A percentile compares a stretch with the other conserved stretches of the same genome.
These are phyloP conservation scores for Fabrea salina DNA, from an alignment of 169 alveolate species.

Conservation along the genomic window DNA sequence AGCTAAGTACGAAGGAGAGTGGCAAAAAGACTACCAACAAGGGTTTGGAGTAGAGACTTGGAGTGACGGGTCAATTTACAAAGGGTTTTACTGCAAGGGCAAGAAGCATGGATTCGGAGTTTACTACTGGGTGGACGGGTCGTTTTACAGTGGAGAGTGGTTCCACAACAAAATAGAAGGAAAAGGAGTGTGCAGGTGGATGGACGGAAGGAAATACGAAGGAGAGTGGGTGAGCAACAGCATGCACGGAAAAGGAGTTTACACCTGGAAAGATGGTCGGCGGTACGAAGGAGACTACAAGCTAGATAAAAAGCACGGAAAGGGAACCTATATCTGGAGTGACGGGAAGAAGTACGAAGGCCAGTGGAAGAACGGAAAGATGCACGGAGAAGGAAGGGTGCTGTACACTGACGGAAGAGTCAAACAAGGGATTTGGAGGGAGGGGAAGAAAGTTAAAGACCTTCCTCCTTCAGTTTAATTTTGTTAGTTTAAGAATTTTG, in stretches of 20 bases:
- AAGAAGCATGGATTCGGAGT: conserved; percentile 60
- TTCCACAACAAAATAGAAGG: conserved; percentile 54
- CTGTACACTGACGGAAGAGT: conserved; percentile 35
- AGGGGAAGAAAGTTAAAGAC: conserved; percentile 50
- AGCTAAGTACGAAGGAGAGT: conserved; percentile 66
- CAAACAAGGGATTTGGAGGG: conserved; percentile 62
- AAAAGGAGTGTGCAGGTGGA: conserved; percentile 34
- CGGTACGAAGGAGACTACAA: conserved; percentile 48
- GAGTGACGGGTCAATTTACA: conserved; percentile 46
- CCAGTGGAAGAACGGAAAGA: conserved; percentile 63
- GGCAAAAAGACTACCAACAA: conserved; percentile 51
- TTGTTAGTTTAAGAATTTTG: too few species aligned
- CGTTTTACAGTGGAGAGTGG: conserved; percentile 67
- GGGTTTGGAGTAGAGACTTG: conserved; percentile 53
- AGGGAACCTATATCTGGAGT: conserved; percentile 73
- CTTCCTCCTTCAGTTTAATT: too few species aligned
- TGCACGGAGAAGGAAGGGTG: conserved; percentile 48
- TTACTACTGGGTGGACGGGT: conserved; percentile 57
- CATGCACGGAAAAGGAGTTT: conserved; percentile 57
- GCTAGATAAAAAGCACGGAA: conserved; percentile 63
- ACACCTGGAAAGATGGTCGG: conserved; percentile 64
- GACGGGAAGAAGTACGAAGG: conserved; percentile 78
- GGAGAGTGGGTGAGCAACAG: conserved; percentile 43
- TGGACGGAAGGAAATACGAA: conserved; percentile 36
- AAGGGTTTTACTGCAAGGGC: conserved; percentile 50